Evolutionary conservation across 352 stramenopile genomes (phyloP).

Genomic region (Pythium insidiosum): DNA sequence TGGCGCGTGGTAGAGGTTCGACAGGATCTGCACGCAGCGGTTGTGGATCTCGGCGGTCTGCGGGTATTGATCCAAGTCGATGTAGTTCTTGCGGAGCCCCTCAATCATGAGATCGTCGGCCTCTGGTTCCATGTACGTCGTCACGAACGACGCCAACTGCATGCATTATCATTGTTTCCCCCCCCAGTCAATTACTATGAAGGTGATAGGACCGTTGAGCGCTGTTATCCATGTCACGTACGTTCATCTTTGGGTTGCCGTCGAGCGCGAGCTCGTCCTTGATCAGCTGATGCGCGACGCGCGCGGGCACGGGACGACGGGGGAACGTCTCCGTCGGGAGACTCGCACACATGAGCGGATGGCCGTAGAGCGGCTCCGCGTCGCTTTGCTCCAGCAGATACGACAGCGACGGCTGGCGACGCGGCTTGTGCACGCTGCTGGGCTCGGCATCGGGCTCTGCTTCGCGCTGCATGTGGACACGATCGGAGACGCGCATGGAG

Average conservation of each 20-base stretch:
- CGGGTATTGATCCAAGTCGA: constrained; percentile 90
- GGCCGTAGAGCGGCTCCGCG: constrained; percentile 66
- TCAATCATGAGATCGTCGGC: constrained; percentile 87
- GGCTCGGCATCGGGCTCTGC: constrained; percentile 7
- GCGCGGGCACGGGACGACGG: constrained; percentile 53
- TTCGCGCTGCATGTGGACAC: too few species aligned
- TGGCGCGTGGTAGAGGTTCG: constrained; percentile 86
- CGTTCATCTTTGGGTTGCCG: constrained; percentile 88
- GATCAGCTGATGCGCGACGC: constrained; percentile 83
- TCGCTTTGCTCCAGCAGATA: constrained; percentile 21
- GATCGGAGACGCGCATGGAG: too few species aligned
- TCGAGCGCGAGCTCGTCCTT: constrained; percentile 87
- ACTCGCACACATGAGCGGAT: constrained; percentile 70
- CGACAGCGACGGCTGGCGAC: too few species aligned
- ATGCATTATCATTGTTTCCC: too few species aligned
- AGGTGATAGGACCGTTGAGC: neutral
- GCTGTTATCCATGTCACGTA: constrained; percentile 12
- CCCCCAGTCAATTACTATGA: neutral
- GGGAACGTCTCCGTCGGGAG: constrained; percentile 61
- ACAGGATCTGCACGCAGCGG: constrained; percentile 89
- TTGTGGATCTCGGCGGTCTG: constrained; percentile 92
- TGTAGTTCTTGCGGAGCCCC: constrained; percentile 89
- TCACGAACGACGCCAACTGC: constrained; percentile 85
- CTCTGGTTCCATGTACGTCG: constrained; percentile 89
- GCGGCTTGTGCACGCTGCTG: too few species aligned